These are phyloP conservation scores for Seiridium unicorne DNA, from an alignment of 2,329 filamentous ascomycete genomes.

Conservation along the genomic window DNA sequence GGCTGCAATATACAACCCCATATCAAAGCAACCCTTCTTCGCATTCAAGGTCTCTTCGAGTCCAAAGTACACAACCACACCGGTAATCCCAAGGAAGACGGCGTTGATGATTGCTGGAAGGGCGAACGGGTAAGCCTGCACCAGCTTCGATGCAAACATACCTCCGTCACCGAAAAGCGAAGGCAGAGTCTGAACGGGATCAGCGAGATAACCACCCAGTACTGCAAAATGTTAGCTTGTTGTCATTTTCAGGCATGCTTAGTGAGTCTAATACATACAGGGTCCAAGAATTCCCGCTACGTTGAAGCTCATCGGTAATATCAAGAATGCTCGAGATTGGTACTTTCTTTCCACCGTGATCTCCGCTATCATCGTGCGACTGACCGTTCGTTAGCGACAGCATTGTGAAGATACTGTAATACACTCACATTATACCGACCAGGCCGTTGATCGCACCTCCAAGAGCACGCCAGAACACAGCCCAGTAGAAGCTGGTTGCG, in stretches of 20 bases:
- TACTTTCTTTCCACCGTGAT: conserved; percentile 47
- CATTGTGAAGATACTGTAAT: neutral
- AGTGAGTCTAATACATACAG: conserved; percentile 25
- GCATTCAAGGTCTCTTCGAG: conserved; percentile 61
- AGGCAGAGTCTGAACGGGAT: conserved; percentile 63
- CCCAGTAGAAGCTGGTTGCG: conserved; percentile 60
- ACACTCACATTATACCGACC: conserved; percentile 45
- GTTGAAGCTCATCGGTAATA: conserved; percentile 48
- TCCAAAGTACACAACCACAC: conserved; percentile 57
- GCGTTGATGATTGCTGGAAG: conserved; percentile 68
- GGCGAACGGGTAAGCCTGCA: conserved; percentile 65
- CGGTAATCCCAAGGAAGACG: conserved; percentile 54
- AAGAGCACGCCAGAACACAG: conserved; percentile 63
- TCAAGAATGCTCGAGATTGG: conserved; percentile 45
- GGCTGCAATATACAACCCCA: conserved; percentile 36
- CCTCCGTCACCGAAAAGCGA: conserved; percentile 60
- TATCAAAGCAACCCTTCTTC: conserved; percentile 43
- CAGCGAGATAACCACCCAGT: conserved; percentile 66
- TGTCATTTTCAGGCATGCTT: neutral
- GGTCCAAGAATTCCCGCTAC: conserved; percentile 44
- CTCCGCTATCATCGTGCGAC: conserved; percentile 47
- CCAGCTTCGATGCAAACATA: conserved; percentile 60
- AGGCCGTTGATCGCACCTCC: conserved; percentile 57
- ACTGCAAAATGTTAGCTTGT: conserved; percentile 26
- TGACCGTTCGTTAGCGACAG: conserved; percentile 14